phyloP scores from a whole-genome alignment of 2,329 filamentous ascomycete species.

The Fonsecaea pedrosoi region DNA sequence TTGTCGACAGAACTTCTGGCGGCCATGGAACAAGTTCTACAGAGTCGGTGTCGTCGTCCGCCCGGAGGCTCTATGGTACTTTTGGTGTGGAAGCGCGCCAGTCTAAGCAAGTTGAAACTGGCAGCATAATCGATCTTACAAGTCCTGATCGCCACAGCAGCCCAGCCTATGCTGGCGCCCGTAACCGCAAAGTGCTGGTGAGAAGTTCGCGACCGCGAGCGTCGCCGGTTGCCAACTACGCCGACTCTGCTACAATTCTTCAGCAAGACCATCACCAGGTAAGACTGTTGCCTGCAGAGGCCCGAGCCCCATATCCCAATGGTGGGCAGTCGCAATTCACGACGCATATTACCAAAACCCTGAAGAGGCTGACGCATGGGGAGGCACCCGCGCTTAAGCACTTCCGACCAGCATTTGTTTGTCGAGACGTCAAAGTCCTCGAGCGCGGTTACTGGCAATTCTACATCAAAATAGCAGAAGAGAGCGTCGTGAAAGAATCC shows the following conservation, averaged over 20 bases:
- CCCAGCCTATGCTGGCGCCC: neutral
- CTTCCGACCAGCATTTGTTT: constrained; percentile 60
- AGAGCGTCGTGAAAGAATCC: constrained; percentile 7
- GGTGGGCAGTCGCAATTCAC: constrained; percentile 33
- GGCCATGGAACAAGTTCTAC: constrained; percentile 8
- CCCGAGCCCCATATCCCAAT: constrained; percentile 18
- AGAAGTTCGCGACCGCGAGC: neutral
- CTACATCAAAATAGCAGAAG: constrained; percentile 60
- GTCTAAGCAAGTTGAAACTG: neutral
- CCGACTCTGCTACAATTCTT: neutral
- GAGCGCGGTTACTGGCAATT: constrained; percentile 83
- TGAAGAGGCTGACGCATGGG: constrained; percentile 58
- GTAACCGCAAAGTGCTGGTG: neutral
- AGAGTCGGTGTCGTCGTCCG: constrained; percentile 23
- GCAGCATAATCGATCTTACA: constrained; percentile 18
- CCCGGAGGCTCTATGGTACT: constrained; percentile 4
- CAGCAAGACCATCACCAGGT: constrained; percentile 1
- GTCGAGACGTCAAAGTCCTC: constrained; percentile 60
- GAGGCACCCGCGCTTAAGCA: constrained; percentile 60
- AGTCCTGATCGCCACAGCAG: constrained; percentile 15
- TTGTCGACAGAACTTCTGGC: neutral
- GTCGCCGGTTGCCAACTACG: neutral
- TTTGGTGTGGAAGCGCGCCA: neutral
- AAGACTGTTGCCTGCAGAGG: constrained; percentile 20
- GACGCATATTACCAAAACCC: constrained; percentile 64